Percentiles rank a stretch among this genome's conserved stretches.
Conservation (phyloP, 352 stramenopile genomes). For the Globisporangium barbulae region DNA sequence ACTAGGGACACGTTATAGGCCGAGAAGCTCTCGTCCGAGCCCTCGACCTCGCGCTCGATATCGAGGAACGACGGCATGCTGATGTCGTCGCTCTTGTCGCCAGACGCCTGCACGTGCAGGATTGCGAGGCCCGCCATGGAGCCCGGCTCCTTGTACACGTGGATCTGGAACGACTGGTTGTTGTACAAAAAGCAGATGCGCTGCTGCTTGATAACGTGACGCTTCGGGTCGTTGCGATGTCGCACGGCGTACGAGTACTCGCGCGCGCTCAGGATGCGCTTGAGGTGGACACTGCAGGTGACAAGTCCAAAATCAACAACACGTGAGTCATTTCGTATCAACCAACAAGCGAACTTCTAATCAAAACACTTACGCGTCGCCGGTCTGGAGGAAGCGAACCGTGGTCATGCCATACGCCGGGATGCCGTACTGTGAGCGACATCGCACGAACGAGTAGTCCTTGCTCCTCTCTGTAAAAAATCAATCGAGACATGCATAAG, state of each 20-base stretch:
- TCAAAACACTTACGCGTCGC: constrained; percentile 56
- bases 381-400: constrained; percentile 72
- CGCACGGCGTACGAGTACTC: constrained; percentile 84
- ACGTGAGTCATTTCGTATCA: background rate
- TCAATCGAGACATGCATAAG: background rate
- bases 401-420: constrained; percentile 86
- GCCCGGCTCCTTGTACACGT: constrained; percentile 81
- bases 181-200: constrained; percentile 85
- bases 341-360: background rate
- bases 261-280: constrained; percentile 76
- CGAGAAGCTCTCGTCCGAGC: constrained; percentile 61
- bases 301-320: background rate
- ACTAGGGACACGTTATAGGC: constrained; percentile 83
- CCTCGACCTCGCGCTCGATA: constrained; percentile 59
- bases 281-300: constrained; percentile 62
- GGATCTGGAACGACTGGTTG: constrained; percentile 86
- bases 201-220: constrained; percentile 85
- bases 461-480: constrained; percentile 58
- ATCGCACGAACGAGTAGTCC: constrained; percentile 85
- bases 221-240: constrained; percentile 61
- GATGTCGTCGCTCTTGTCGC: constrained; percentile 47
- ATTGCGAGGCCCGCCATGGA: constrained; percentile 60
- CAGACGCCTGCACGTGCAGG: constrained; percentile 75
- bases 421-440: constrained; percentile 81
- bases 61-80: constrained; percentile 73